Evolutionary conservation across 2,329 filamentous ascomycete genomes (phyloP), one percentile per base, ranked within the genome.

Genomic region (Aspergillus terreus): DNA sequence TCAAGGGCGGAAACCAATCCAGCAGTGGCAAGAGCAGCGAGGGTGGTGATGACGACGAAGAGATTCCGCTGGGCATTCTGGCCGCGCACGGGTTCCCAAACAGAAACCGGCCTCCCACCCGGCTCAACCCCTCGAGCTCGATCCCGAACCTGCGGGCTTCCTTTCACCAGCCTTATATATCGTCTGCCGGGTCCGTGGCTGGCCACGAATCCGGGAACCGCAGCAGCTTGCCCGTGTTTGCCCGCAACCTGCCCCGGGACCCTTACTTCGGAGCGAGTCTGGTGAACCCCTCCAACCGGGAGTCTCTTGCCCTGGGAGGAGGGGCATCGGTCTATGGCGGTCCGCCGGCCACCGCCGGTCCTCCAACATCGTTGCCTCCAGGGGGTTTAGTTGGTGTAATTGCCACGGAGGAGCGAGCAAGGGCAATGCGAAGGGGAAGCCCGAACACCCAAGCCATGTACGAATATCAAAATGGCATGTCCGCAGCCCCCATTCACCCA

Each of bases 301-400:
- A 95, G 69, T 87, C 88, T 4, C 76, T 95, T 36, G 79, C 85
- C 3, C 82, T 92, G 54, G 81, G 83, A 46, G 84, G 82, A 40
- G 83, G 83, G 21, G 66, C 75, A 17, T 73, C 72, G 56, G 73
- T 67, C 27, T 65, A 69, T 44, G 73, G 72, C 27, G 65, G 66
- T 47, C 59, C 64, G 35, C 62, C 69, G 12, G 63, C 69, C 17
- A 65, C 68, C 15, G 32, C 36, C 40, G 63, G 65, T 45, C 55
- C 63, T 36, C 63, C 71, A n/a, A 64, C 71, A 17, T 67, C 67
- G 19, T 66, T 76, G 7, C 86, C 86, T 14, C 86, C 87, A 1
- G 90, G 88, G 40, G 91, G 91, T 10, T 78, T 96, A 10, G 87
- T 96, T 17, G 90, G 90, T 9, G 89, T 96, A 7, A 96, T 96